Percentiles rank a stretch among this genome's conserved stretches.
Conservation (phyloP, 108 stramenopile species). For the Schizochytrium sp. region DNA sequence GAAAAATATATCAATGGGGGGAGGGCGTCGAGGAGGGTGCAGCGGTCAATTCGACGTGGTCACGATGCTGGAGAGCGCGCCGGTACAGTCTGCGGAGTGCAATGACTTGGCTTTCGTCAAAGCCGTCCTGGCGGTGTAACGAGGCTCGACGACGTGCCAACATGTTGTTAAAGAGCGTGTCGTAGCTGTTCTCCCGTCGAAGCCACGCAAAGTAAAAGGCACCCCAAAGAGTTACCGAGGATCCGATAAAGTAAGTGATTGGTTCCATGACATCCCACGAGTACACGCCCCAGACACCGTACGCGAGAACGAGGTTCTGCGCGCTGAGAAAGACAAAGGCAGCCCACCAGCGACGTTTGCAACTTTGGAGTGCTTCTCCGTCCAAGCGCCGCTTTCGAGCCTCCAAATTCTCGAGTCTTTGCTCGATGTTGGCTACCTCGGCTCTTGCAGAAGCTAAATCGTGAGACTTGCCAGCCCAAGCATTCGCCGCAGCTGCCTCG, state of each 20-base stretch:
- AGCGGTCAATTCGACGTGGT: neutral
- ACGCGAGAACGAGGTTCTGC: neutral
- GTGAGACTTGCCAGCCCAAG: neutral
- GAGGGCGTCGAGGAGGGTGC: too few species aligned
- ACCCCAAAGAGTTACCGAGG: neutral
- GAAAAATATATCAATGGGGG: too few species aligned
- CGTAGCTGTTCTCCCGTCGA: neutral
- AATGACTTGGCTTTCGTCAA: neutral
- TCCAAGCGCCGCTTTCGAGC: neutral
- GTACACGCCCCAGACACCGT: constrained; percentile 10
- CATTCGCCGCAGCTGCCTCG: neutral
- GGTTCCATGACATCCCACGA: constrained; percentile 17
- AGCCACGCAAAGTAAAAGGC: neutral
- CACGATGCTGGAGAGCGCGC: neutral
- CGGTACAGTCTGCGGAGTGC: neutral
- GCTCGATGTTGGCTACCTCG: neutral
- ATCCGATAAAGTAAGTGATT: neutral
- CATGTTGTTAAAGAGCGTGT: neutral
- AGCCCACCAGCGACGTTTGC: neutral
- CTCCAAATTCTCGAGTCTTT: neutral
- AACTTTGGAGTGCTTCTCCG: neutral
- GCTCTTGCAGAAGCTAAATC: neutral
- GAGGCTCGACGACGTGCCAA: neutral
- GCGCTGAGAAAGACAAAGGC: neutral
- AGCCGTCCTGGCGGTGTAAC: neutral